phyloP scores from a whole-genome alignment of 2,329 filamentous ascomycete species.

The Sclerotinia trifoliorum region DNA sequence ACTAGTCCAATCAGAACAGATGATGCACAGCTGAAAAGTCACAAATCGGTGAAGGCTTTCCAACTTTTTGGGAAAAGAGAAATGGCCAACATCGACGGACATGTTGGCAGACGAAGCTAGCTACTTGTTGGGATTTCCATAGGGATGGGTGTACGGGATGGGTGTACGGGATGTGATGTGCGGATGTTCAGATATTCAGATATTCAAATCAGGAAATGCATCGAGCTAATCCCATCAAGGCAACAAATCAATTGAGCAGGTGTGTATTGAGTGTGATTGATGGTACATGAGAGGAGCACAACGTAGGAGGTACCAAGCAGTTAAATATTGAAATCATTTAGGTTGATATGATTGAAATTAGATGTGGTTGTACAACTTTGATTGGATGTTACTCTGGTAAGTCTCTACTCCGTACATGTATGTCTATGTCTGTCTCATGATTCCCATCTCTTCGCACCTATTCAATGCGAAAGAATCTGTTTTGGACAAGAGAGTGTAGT shows the following conservation, averaged over 20 bases:
- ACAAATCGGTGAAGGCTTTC: neutral
- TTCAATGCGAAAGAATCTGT: neutral
- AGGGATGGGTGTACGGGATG: neutral
- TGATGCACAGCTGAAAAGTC: neutral
- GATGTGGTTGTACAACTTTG: neutral
- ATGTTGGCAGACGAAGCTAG: conserved; percentile 2
- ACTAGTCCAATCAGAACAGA: neutral
- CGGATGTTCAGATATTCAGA: too few relatives aligned
- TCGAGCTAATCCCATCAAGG: neutral
- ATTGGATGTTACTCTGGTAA: too few relatives aligned
- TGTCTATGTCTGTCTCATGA: too few relatives aligned
- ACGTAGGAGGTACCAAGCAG: too few relatives aligned
- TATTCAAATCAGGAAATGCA: too few relatives aligned
- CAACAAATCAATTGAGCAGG: neutral
- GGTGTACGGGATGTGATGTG: too few relatives aligned
- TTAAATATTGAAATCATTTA: too few relatives aligned
- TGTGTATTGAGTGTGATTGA: neutral
- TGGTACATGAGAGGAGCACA: neutral
- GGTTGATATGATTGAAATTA: neutral
- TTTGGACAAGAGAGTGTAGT: too few relatives aligned
- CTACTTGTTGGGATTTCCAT: neutral
- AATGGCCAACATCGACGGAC: neutral
- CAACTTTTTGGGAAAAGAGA: neutral
- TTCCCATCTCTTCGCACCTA: neutral
- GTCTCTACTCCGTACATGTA: too few relatives aligned